A percentile compares a stretch with the other conserved stretches of the same genome.
Conservation (phyloP, 441 rosid genomes). For the Euphorbia schlechtendalii region DNA sequence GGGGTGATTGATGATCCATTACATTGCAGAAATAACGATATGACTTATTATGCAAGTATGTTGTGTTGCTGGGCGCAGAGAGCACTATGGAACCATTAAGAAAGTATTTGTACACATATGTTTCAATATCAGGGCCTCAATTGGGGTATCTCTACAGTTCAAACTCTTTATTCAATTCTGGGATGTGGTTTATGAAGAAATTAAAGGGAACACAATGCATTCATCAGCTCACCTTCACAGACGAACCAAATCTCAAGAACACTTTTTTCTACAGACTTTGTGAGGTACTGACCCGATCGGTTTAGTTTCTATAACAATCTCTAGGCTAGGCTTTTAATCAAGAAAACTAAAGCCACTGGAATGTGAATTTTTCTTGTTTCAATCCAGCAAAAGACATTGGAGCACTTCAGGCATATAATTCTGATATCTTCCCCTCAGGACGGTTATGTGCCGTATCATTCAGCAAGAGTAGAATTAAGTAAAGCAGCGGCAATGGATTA, state of each 20-base stretch:
- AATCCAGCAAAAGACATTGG: slow-evolving; percentile 76
- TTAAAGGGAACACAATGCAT: slow-evolving; percentile 79
- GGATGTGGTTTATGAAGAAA: slow-evolving; percentile 88
- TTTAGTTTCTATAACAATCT: no score
- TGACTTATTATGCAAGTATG: no score
- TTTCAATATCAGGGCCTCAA: slow-evolving; percentile 89
- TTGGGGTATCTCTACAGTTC: slow-evolving; percentile 93
- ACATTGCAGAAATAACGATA: no score
- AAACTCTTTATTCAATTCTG: slow-evolving; percentile 88
- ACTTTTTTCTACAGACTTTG: slow-evolving; percentile 82
- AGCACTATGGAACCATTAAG: slow-evolving; percentile 73
- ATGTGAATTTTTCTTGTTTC: slow-evolving; percentile 7
- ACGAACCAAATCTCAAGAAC: slow-evolving; percentile 65
- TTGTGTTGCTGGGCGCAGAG: slow-evolving; percentile 37
- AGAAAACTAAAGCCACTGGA: neutral
- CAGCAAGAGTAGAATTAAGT: slow-evolving; percentile 81
- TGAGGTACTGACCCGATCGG: slow-evolving; percentile 41
- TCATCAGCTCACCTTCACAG: slow-evolving; percentile 94
- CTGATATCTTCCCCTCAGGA: slow-evolving; percentile 92
- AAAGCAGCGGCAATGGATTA: slow-evolving; percentile 63
- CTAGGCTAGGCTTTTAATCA: no score
- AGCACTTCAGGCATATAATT: slow-evolving; percentile 58
- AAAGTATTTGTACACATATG: slow-evolving; percentile 55
- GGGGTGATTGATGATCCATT: no score
- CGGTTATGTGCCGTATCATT: slow-evolving; percentile 96